Conservation (phyloP, 345 rosid species). For the Eucalyptus lansdowneana region DNA sequence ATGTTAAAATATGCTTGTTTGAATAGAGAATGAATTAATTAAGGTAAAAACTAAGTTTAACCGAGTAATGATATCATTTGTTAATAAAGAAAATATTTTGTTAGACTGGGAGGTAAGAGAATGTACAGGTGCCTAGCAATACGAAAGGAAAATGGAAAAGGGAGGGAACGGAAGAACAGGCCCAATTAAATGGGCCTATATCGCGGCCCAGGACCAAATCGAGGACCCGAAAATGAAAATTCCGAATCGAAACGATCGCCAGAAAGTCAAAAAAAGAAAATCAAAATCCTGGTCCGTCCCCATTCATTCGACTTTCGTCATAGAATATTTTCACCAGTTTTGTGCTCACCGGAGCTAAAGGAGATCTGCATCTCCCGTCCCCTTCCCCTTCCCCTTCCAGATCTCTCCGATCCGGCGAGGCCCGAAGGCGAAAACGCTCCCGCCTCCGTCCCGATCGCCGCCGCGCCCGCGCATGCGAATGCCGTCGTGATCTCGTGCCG, state of each 20-base stretch:
- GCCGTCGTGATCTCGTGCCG: not conserved
- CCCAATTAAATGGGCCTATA: not conserved
- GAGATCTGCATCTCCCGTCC: not conserved
- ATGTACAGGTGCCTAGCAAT: not conserved
- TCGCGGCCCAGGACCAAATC: not conserved
- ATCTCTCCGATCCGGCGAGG: not conserved
- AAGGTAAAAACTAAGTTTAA: not conserved
- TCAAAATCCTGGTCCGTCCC: not conserved
- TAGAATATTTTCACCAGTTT: not conserved
- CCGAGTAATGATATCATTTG: not conserved
- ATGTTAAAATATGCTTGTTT: not conserved
- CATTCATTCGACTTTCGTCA: not conserved
- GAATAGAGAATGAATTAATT: rapidly evolving
- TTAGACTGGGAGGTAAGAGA: no score
- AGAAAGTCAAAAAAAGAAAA: no score
- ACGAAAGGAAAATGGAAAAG: not conserved
- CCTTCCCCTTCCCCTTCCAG: not conserved
- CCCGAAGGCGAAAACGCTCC: not conserved
- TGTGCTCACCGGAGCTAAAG: not conserved
- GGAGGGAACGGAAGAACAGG: not conserved
- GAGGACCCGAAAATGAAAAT: not conserved
- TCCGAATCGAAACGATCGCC: not conserved
- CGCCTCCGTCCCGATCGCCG: not conserved
- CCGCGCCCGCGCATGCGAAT: not conserved
- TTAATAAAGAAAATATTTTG: not conserved